Base-by-base conservation (phyloP, 805 yeast genomes). In the Candida orba region DNA sequence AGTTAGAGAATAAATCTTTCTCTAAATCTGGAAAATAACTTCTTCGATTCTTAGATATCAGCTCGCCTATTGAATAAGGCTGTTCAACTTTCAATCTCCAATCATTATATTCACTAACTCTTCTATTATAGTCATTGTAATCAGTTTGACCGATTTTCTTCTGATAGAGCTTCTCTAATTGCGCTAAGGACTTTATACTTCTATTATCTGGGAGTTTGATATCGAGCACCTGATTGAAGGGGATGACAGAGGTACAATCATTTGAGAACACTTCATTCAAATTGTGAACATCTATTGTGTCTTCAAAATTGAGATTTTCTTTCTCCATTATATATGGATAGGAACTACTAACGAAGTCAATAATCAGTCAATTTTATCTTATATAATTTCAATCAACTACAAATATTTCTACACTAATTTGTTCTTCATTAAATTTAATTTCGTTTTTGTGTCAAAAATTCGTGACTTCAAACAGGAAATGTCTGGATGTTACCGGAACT, bases 11-110 rank as follows among this genome's bases (percentile, higher is more conserved):
- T 13, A 27, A 27, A 10, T 27, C 29, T 27, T 10, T 27, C 10
- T 27, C 29, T 27, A 27, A 8, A 12, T 25, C 14, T 3, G 41
- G 42, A 15, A 38, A 46, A 22, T 40, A 30, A 6, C 27, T 23
- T 32, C 24, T 13, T 36, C 53, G 43, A n/a, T 48, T 50, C 7
- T 34, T 38, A 12, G 39, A 34, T 2, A 50, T 41, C 14, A 46
- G 24, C 7, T 43, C 50, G 1, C 53, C 52, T 18, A 45, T 36
- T 10, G 20, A 34, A 37, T 38, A 37, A 13, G 35, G 33, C 9
- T 40, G 9, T 6, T 30, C 17, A 30, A 8, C 14, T 10, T 9
- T 10, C 4, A 13, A 10, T 13, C 10, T 10, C 13, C 12, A 27
- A 27, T 23, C 22, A 13, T 37, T n/a, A n/a, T 18, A 14, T 15